Evolutionary conservation across 106 monocot genomes (phyloP).

Genomic region (Chionographis japonica): DNA sequence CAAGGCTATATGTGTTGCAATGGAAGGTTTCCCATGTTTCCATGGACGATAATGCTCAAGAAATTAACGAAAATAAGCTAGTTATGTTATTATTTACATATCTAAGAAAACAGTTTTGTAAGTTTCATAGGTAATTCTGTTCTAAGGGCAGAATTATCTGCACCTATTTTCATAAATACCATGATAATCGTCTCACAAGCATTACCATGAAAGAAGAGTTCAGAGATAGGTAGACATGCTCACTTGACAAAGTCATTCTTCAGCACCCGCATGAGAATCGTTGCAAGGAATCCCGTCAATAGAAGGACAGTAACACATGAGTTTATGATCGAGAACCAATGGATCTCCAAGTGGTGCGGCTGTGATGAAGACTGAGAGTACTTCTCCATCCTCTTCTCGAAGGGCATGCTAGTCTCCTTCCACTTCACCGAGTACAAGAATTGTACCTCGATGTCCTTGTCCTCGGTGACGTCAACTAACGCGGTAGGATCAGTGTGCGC

Average conservation of each 20-base stretch:
- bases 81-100: no score
- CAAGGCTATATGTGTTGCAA: no score
- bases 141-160: no score
- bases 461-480: constrained; percentile 5
- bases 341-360: constrained; percentile 19
- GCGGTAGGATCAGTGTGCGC: constrained; percentile 10
- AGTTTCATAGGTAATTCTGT: no score
- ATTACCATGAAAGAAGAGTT: no score
- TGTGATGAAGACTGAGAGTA: constrained; percentile 9
- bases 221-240: neutral
- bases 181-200: no score
- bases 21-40: no score
- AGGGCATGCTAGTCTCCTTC: constrained; percentile 2
- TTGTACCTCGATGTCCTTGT: neutral
- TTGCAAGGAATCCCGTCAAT: constrained; percentile 11
- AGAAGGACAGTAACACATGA: constrained; percentile 17
- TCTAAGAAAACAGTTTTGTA: no score
- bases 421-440: constrained; percentile 9
- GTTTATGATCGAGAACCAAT: constrained; percentile 20
- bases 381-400: constrained; percentile 17
- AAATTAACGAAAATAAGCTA: no score
- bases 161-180: no score
- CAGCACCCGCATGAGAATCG: constrained; percentile 17
- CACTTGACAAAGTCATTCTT: constrained; percentile 17
- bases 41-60: no score